Evolutionary conservation across 495 filamentous ascomycete genomes (phyloP), one percentile per base, ranked within the genome.

Genomic region (Tricharina praecox): DNA sequence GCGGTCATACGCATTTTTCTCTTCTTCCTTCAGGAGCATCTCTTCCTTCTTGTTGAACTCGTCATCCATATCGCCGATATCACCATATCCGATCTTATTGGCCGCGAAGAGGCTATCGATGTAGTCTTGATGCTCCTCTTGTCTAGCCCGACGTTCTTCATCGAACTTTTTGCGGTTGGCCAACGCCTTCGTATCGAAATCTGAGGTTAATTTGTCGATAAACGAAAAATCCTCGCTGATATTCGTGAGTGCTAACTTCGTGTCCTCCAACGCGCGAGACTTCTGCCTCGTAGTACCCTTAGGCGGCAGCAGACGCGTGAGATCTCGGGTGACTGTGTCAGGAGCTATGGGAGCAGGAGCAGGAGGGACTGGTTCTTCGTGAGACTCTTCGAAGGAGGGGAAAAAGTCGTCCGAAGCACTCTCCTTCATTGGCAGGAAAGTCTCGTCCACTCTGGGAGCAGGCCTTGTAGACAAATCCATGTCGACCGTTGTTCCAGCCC

Each of bases 141-240:
- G 23, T 13, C 58, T 21, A 15, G 26, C 45, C 16, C 45, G 23
- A 2, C 53, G 35, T 2, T 40, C 57, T 4, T 60, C 58, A 3
- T 56, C 53, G 1, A 60, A 26, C 16, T 46, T 49, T 41, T 50
- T 32, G 3, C 50, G 54, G 8, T 42, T 43, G 25, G 52, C 44
- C 35, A 49, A 51, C 4, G 47, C 47, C 19, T 46, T 45, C 15
- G 53, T 51, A 25, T 37, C 33, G 32, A 58, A 61, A 4, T 24
- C 40, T 1, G 30, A n/a, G 18, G 49, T 54, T 15, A 57, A 50
- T 21, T 46, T 50, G 9, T 50, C 46, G 13, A 61, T 60, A 25
- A 61, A 61, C 19, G 53, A 52, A 34, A 61, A 61, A 37, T 61
- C 53, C 23, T 54, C 55, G 13, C 56, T 55, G 26, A 59, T 54